A percentile compares a stretch with the other conserved stretches of the same genome.
phyloP scores from a whole-genome alignment of 2,329 filamentous ascomycete genomes.

The Fusarium hainanense region DNA sequence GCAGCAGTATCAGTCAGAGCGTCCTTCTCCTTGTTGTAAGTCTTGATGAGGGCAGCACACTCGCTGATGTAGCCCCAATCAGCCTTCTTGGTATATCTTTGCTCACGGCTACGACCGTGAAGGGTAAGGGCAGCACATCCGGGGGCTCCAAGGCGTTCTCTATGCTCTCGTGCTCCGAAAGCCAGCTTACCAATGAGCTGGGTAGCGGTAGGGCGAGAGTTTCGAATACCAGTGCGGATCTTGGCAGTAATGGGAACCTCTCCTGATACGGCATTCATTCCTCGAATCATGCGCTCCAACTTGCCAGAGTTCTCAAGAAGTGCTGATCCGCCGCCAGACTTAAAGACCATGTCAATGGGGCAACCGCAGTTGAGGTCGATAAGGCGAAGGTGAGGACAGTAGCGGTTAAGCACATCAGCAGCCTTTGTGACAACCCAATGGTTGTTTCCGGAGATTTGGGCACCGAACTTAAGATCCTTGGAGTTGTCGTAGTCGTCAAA shows the following conservation, averaged over 20 bases:
- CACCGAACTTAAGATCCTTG: constrained; percentile 88
- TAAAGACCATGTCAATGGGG: constrained; percentile 93
- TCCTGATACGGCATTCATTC: constrained; percentile 94
- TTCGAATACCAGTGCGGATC: constrained; percentile 90
- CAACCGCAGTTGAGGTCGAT: constrained; percentile 98
- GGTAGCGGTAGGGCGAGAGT: constrained; percentile 80
- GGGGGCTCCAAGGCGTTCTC: constrained; percentile 75
- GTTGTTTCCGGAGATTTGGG: constrained; percentile 91
- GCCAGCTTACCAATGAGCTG: constrained; percentile 86
- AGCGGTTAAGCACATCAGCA: constrained; percentile 80
- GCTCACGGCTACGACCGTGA: constrained; percentile 92
- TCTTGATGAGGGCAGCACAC: constrained; percentile 84
- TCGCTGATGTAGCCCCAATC: constrained; percentile 96
- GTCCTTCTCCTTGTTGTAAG: constrained; percentile 77
- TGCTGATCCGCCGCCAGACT: constrained; percentile 88
- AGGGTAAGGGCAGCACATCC: constrained; percentile 96
- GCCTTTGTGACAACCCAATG: constrained; percentile 91
- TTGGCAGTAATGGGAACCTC: constrained; percentile 95
- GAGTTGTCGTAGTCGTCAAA: constrained; percentile 84
- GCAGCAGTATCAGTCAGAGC: constrained; percentile 77
- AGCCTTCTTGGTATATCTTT: constrained; percentile 91
- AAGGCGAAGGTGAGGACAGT: constrained; percentile 85
- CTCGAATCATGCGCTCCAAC: constrained; percentile 91
- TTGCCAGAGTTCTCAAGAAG: constrained; percentile 90
- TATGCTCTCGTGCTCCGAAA: constrained; percentile 79